These are phyloP conservation scores for Ascodesmis nigricans DNA, from an alignment of 495 filamentous ascomycete genomes.

Conservation along the genomic window DNA sequence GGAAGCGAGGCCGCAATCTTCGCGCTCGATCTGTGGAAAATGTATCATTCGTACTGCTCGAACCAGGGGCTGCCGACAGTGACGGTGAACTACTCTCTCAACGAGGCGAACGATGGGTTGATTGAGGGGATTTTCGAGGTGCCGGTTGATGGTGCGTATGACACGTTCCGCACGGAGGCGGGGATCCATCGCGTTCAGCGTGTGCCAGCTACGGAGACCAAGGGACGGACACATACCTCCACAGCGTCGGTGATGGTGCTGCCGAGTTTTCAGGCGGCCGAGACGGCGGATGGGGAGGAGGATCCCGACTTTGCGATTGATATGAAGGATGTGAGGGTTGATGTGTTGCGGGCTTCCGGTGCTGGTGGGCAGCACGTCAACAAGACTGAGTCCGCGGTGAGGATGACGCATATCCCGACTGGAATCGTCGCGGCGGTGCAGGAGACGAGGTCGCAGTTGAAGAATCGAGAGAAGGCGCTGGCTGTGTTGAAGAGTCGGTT, in stretches of 20 bases:
- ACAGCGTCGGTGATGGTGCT: constrained; percentile 80
- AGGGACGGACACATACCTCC: constrained; percentile 79
- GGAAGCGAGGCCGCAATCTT: constrained; percentile 81
- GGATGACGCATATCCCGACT: constrained; percentile 80
- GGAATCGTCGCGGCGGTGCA: constrained; percentile 73
- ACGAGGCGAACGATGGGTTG: constrained; percentile 37
- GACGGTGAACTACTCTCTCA: constrained; percentile 26
- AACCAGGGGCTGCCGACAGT: constrained; percentile 28
- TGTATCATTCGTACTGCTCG: constrained; percentile 69
- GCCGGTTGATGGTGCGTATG: constrained; percentile 55
- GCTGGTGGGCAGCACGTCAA: constrained; percentile 97
- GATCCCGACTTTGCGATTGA: constrained; percentile 75
- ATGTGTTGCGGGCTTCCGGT: constrained; percentile 79
- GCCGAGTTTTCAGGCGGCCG: constrained; percentile 50
- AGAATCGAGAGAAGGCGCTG: constrained; percentile 77
- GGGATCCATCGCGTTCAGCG: constrained; percentile 91
- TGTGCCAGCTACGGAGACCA: constrained; percentile 70
- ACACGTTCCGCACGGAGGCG: constrained; percentile 56
- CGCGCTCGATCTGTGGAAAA: constrained; percentile 60
- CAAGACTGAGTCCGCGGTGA: constrained; percentile 87
- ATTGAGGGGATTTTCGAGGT: constrained; percentile 78
- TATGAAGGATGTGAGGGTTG: constrained; percentile 59
- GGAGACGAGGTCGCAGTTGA: constrained; percentile 71
- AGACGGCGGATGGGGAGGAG: constrained; percentile 25
- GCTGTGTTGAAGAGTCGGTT: constrained; percentile 58